Base-by-base conservation (phyloP, 192 early-diverging fungal species). In the Backusella australiensis region DNA sequence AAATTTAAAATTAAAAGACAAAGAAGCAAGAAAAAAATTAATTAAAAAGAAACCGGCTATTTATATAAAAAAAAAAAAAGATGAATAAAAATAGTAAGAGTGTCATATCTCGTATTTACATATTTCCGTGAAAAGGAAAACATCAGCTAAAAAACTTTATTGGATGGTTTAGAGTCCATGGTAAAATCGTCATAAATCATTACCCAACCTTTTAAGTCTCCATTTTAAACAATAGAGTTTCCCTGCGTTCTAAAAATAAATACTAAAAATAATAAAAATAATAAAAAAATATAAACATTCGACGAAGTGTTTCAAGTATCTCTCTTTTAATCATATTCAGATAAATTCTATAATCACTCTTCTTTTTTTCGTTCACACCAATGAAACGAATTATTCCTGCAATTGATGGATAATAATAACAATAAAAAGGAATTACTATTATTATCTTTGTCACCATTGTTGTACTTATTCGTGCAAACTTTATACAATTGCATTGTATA, bases 81-180 rank as follows among this genome's bases (percentile, higher is more conserved):
- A 23, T 63, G 26, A 14, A 26, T 63, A 63, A 63, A 63, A 63
- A 63, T 63, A 63, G 56, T 63, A 63, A 63, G 56, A 63, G 23
- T 63, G 23, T 14, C 56, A 63, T 29, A 17, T n/a, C 17, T n/a
- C 46, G 17, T 49, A 49, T 49, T 49, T 49, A 7, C 19, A n/a
- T 19, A 49, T 59, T 59, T 4, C 52, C 52, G 21, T 56, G 19
- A 56, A n/a, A 56, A 19, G 6, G 21, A n/a, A 21, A 56, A 59
- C 23, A 12, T 12, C 26, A 63, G 26, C 56, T 14, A 63, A 29
- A 56, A 63, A 63, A 63, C 8, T 3, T 29, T 63, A 63, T 29
- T 63, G 56, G 56, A 63, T 29, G 56, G 3, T 63, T 63, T 63
- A 29, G 21, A 23, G 21, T 63, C 56, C 23, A 63, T 63, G 56